Percentiles rank a stretch among this genome's conserved stretches.
Evolutionary conservation across 768 basidiomycete species (phyloP).

Genomic region (Hydnomerulius pinastri): DNA sequence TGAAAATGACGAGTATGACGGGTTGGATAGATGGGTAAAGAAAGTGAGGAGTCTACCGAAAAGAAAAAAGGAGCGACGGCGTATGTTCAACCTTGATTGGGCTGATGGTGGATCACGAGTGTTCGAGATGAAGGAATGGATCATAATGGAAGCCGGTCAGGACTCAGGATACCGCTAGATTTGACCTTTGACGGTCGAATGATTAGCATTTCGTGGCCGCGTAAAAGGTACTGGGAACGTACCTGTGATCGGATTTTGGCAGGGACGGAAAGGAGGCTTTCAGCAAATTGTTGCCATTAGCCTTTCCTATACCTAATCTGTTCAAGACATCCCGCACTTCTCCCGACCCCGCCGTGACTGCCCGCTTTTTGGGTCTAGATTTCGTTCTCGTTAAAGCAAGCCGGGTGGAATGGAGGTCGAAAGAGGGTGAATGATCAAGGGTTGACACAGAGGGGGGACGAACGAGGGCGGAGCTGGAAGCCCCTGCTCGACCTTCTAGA

Average conservation of each 20-base stretch:
- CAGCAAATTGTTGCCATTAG: conserved; percentile 55
- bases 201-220: conserved; percentile 1
- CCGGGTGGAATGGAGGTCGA: conserved; percentile 41
- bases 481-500: conserved; percentile 79
- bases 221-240: conserved; percentile 12
- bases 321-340: conserved; percentile 84
- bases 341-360: conserved; percentile 50
- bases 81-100: neutral
- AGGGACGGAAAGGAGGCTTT: conserved; percentile 71
- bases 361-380: conserved; percentile 57
- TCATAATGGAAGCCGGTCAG: neutral
- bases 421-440: conserved; percentile 64
- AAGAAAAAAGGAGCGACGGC: conserved; percentile 4
- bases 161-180: conserved; percentile 6
- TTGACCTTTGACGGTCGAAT: conserved; percentile 12
- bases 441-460: conserved; percentile 77
- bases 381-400: conserved; percentile 51
- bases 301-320: conserved; percentile 81
- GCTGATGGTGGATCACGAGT: neutral
- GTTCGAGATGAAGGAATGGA: conserved; percentile 4
- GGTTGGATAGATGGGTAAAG: conserved; percentile 10
- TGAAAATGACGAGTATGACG: no score
- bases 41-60: neutral
- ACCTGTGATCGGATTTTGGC: conserved; percentile 48
- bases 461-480: conserved; percentile 74